These are phyloP conservation scores for Gymnopilus junonius DNA, from an alignment of 768 basidiomycete species.

Conservation along the genomic window DNA sequence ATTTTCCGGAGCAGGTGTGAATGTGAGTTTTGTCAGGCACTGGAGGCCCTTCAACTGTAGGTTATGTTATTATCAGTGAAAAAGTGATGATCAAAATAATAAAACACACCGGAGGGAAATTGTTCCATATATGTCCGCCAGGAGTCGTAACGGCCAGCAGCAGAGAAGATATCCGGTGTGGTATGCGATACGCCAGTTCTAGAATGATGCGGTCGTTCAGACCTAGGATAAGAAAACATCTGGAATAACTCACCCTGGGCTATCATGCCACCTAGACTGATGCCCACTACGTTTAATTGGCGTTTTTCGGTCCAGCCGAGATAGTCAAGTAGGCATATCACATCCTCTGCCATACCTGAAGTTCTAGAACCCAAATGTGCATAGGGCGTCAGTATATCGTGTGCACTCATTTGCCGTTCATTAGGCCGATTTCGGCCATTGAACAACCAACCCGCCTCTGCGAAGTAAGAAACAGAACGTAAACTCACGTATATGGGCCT, in stretches of 20 bases:
- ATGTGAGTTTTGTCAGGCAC: conserved; percentile 37
- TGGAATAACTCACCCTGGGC: conserved; percentile 58
- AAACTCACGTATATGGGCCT: conserved; percentile 79
- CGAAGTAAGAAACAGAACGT: not conserved
- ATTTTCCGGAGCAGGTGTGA: conserved; percentile 49
- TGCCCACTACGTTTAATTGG: conserved; percentile 71
- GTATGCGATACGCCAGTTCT: conserved; percentile 74
- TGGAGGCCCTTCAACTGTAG: conserved; percentile 44
- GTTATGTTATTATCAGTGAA: not conserved
- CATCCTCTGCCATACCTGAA: conserved; percentile 78
- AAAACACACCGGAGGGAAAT: conserved; percentile 63
- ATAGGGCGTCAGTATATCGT: not conserved
- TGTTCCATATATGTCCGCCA: conserved; percentile 43
- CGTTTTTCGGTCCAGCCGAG: conserved; percentile 70
- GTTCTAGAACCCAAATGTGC: conserved; percentile 53
- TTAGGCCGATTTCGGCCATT: not conserved
- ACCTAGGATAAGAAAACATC: not conserved
- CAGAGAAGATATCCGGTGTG: conserved; percentile 69
- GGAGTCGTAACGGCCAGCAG: conserved; percentile 73
- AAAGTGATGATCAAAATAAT: not conserved
- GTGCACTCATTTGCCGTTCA: not conserved
- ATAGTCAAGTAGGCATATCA: conserved; percentile 65
- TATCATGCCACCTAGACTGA: conserved; percentile 86
- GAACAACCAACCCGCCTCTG: not conserved
- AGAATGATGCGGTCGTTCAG: too few species aligned